Conservation (phyloP, 2,329 filamentous ascomycete species). For the Dothidotthia symphoricarpi region DNA sequence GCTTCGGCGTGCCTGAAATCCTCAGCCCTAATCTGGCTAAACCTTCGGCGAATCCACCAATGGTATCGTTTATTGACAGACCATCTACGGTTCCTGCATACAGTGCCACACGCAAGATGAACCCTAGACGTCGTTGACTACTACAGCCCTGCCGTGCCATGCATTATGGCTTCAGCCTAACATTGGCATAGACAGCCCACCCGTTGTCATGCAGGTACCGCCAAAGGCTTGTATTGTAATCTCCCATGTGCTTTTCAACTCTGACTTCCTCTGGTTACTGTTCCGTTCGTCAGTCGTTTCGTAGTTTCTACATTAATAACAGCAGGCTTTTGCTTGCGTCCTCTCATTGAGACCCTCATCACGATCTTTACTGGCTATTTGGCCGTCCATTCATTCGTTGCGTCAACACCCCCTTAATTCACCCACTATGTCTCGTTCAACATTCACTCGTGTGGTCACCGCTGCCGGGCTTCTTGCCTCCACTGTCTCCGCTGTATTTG, state of each 20-base stretch:
- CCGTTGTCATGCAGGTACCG: constrained; percentile 27
- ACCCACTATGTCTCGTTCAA: constrained; percentile 40
- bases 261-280: constrained; percentile 20
- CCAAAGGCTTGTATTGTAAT: constrained; percentile 23
- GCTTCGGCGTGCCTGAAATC: constrained; percentile 12
- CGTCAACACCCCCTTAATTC: constrained; percentile 23
- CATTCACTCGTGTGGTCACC: constrained; percentile 31
- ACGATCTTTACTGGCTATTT: constrained; percentile 41
- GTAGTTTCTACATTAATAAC: constrained; percentile 32
- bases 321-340: constrained; percentile 54
- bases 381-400: constrained; percentile 42
- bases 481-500: constrained; percentile 43
- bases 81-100: constrained; percentile 24
- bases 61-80: constrained; percentile 2
- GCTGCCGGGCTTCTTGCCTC: constrained; percentile 38
- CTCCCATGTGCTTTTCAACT: constrained; percentile 29
- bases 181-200: constrained; percentile 20
- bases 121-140: constrained; percentile 8
- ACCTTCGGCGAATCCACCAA: constrained; percentile 15
- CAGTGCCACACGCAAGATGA: constrained; percentile 5
- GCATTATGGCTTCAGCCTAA: constrained; percentile 26
- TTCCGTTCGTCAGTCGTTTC: constrained; percentile 28
- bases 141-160: constrained; percentile 16
- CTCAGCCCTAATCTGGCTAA: constrained; percentile 19
- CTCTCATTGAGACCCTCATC: constrained; percentile 50